Percentiles rank a stretch among this genome's conserved stretches.
phyloP scores from a whole-genome alignment of 2,329 filamentous ascomycete species.

The Amphichorda felina region DNA sequence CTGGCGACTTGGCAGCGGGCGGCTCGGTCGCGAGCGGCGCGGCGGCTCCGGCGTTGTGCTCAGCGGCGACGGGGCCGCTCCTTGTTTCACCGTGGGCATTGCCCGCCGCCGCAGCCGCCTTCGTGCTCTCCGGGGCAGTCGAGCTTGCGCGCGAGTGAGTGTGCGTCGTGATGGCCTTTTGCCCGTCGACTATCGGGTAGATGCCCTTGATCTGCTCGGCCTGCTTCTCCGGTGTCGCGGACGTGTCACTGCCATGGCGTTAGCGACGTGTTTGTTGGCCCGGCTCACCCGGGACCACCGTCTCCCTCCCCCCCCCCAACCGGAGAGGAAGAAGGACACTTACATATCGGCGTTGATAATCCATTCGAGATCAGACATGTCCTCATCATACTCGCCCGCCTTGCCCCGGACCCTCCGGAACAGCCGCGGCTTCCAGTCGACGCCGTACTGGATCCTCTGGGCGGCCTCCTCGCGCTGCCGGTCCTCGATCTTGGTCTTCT shows the following conservation, averaged over 20 bases:
- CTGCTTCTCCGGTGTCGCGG: slow-evolving; percentile 53
- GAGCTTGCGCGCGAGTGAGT: slow-evolving; percentile 32
- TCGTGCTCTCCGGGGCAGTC: not conserved
- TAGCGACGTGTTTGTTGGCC: not conserved
- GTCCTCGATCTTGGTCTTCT: slow-evolving; percentile 95
- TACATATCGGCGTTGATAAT: slow-evolving; percentile 83
- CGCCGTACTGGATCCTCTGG: slow-evolving; percentile 60
- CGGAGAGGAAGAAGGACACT: slow-evolving; percentile 11
- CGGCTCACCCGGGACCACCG: no score
- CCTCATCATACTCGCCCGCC: slow-evolving; percentile 60
- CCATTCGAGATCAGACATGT: slow-evolving; percentile 87
- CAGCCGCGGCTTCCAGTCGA: slow-evolving; percentile 80
- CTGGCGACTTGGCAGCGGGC: slow-evolving; percentile 4
- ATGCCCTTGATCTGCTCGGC: slow-evolving; percentile 77
- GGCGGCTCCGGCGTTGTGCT: slow-evolving; percentile 3
- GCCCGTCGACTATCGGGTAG: slow-evolving; percentile 72
- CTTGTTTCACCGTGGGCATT: no score
- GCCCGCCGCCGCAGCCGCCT: no score
- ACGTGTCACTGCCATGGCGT: slow-evolving; percentile 14
- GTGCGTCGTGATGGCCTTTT: slow-evolving; percentile 43
- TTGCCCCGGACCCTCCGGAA: slow-evolving; percentile 68
- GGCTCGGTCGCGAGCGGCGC: not conserved
- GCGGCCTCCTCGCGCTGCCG: slow-evolving; percentile 82
- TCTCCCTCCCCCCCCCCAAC: not conserved
- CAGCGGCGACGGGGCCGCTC: not conserved